Evolutionary conservation across 116 monocot genomes (phyloP), one percentile per base, ranked within the genome.

Genomic region (Papilionanthe hybrid): DNA sequence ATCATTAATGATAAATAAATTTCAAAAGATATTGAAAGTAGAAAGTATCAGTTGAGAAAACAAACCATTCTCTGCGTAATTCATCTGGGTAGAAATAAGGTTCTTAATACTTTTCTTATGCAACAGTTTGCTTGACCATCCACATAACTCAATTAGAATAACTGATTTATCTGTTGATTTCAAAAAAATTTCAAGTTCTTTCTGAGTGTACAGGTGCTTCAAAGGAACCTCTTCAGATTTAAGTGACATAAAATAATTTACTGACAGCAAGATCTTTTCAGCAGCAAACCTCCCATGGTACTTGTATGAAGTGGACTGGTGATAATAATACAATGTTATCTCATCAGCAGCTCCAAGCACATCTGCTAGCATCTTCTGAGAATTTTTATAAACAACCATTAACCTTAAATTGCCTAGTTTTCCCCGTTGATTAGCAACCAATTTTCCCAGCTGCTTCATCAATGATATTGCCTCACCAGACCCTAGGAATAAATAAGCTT

Each of bases 61-160:
- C 78, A 77, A 56, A 95, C 93, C 88, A 78, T 86, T 83, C 44
- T 84, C 79, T 57, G 81, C 79, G 22, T 78, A 15, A 43, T 58
- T 83, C 28, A 81, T 49, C 29, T 43, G 41, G 44, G 79, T 55
- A 44, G 29, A 30, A 76, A 72, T 19, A 60, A 9, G 45, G 28
- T 57, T 85, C 75, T 67, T 81, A 77, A 57, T 79, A 17, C 85
- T 78, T 30, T 75, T 83, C 71, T 79, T 72, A 18, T 85, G 84
- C 80, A 88, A 81, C 72, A 93, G 75, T 84, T 84, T 83, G 75
- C 76, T 71, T 81, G 92, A 87, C 97, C 97, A 97, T 78, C 94
- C 97, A 91, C 97, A 97, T 43, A 94, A 94, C 41, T 97, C 97
- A 57, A 90, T 83, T 6, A 97, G 89, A 81, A 97, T 73, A 42